Percentiles rank a stretch among this genome's conserved stretches.
Conservation (phyloP, 441 rosid species). For the Codiaeum variegatum region DNA sequence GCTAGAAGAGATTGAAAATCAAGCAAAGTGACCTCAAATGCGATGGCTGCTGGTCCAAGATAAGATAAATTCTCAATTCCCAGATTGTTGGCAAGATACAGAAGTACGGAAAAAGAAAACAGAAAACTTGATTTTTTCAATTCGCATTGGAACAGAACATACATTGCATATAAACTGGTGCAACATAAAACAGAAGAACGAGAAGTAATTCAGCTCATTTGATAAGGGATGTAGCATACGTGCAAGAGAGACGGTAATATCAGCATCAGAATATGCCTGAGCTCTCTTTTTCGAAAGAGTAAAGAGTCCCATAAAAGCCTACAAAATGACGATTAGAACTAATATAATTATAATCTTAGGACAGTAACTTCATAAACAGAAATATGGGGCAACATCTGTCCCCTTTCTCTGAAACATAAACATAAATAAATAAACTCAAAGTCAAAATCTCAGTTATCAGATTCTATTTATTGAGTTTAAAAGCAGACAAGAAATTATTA, state of each 20-base stretch:
- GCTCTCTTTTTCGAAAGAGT: slow-evolving; percentile 38
- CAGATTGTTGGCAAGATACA: slow-evolving; percentile 24
- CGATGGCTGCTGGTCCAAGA: slow-evolving; percentile 34
- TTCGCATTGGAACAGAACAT: too few relatives aligned
- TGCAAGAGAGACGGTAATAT: slow-evolving; percentile 35
- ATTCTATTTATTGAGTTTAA: neutral
- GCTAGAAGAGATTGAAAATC: neutral
- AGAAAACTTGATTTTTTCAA: too few relatives aligned
- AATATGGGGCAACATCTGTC: neutral
- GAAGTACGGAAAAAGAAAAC: neutral
- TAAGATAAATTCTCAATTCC: slow-evolving; percentile 29
- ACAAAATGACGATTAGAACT: neutral
- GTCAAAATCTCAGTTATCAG: neutral
- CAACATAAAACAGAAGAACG: neutral
- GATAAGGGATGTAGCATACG: slow-evolving; percentile 21
- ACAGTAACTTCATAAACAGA: too few relatives aligned
- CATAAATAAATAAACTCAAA: neutral
- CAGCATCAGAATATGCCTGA: slow-evolving; percentile 36
- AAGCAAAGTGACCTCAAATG: slow-evolving; percentile 31
- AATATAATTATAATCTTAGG: too few relatives aligned
- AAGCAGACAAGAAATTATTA: neutral
- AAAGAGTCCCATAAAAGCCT: slow-evolving; percentile 40
- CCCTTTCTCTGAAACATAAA: neutral
- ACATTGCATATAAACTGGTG: too few relatives aligned
- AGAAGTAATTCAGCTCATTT: neutral